Conservation (phyloP, 495 filamentous ascomycete genomes). For the Xylaria sp. region DNA sequence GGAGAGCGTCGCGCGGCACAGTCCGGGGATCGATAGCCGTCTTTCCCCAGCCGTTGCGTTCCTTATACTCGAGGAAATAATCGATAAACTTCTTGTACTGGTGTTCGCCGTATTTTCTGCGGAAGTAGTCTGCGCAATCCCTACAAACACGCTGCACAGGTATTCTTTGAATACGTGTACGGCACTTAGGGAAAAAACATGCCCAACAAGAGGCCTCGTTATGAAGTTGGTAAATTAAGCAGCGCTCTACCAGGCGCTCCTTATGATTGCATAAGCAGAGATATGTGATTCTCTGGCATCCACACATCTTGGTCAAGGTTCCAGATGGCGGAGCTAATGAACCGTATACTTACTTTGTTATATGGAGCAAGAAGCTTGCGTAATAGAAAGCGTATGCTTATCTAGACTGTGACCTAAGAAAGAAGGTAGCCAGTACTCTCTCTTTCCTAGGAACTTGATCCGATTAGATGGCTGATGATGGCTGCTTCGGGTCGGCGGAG, state of each 20-base stretch:
- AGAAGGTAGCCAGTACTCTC: conserved; percentile 9
- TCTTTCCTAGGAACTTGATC: neutral
- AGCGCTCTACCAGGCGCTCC: conserved; percentile 28
- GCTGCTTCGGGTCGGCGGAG: neutral
- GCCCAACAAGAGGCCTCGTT: conserved; percentile 4
- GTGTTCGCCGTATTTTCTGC: conserved; percentile 22
- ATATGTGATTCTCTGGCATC: conserved; percentile 30
- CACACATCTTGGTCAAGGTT: conserved; percentile 29
- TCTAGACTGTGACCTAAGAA: neutral
- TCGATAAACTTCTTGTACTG: conserved; percentile 25
- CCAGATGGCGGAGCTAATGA: neutral
- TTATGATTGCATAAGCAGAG: conserved; percentile 37
- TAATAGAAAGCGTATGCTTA: neutral
- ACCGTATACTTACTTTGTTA: neutral
- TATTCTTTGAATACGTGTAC: neutral
- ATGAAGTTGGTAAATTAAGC: conserved; percentile 18
- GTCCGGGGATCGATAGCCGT: conserved; percentile 31
- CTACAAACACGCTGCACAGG: conserved; percentile 25
- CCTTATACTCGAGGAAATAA: conserved; percentile 35
- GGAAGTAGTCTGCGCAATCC: conserved; percentile 32
- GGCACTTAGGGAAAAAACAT: conserved; percentile 11
- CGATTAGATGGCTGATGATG: neutral
- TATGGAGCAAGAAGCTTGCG: too few relatives aligned
- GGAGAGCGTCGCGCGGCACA: conserved; percentile 25
- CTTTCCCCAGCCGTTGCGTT: conserved; percentile 14